phyloP scores from a whole-genome alignment of 176 grass and related monocot genomes.

The Rhynchospora pubera region DNA sequence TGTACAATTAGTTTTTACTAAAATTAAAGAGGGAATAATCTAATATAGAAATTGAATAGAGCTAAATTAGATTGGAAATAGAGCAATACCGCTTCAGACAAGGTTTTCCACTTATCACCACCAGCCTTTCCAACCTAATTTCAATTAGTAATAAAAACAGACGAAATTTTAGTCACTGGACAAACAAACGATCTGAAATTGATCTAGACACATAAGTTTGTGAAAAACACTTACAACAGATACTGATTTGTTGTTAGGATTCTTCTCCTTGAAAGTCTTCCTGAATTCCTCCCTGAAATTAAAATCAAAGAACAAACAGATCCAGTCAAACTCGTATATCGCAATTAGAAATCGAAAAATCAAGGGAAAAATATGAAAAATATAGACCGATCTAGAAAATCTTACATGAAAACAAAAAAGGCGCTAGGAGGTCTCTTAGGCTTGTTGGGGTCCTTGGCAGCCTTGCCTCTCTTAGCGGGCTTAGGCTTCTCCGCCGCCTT shows the following conservation, averaged over 20 bases:
- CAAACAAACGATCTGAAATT: neutral
- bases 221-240: conserved; percentile 41
- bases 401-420: conserved; percentile 93
- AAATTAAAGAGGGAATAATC: neutral
- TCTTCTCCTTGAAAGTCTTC: conserved; percentile 83
- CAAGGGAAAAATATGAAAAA: neutral
- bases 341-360: neutral
- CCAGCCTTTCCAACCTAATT: conserved; percentile 84
- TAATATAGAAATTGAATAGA: neutral
- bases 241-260: conserved; percentile 88
- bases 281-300: conserved; percentile 73
- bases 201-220: neutral
- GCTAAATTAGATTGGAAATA: neutral
- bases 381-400: neutral
- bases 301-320: neutral
- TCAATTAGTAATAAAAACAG: neutral
- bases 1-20: neutral
- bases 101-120: conserved; percentile 88
- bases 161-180: neutral
- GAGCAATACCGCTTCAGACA: conserved; percentile 50
- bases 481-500: conserved; percentile 40
- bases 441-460: conserved; percentile 83
- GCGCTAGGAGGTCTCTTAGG: conserved; percentile 79
- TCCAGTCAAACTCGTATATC: neutral
- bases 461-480: conserved; percentile 49